These are phyloP conservation scores for Pinus albicaulis DNA, from an alignment of 75 land plant species.

Conservation along the genomic window DNA sequence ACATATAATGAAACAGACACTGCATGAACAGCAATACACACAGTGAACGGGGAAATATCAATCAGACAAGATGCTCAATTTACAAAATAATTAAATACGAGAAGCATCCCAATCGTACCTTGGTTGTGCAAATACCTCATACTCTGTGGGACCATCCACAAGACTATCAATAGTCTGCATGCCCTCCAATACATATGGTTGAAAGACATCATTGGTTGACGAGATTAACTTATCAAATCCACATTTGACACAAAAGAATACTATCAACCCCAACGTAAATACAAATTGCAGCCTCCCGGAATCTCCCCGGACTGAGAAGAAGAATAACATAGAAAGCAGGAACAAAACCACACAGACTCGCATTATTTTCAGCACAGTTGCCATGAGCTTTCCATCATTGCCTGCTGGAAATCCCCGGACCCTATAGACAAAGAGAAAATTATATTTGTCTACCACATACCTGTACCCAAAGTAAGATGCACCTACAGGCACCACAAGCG, in stretches of 20 bases:
- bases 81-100: conserved; percentile 13
- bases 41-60: no score
- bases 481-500: conserved; percentile 81
- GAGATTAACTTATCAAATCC: conserved; percentile 51
- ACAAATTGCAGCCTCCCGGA: conserved; percentile 71
- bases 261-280: conserved; percentile 54
- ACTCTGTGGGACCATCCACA: conserved; percentile 72
- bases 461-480: conserved; percentile 83
- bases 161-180: conserved; percentile 63
- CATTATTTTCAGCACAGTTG: conserved; percentile 79
- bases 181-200: conserved; percentile 52
- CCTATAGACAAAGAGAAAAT: conserved; percentile 82
- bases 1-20: no score
- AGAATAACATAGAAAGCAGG: conserved; percentile 75
- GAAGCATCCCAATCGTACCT: conserved; percentile 71
- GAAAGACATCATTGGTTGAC: conserved; percentile 46
- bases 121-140: conserved; percentile 77
- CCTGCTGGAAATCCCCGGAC: conserved; percentile 76
- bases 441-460: conserved; percentile 90
- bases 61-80: not conserved
- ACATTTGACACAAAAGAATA: conserved; percentile 44
- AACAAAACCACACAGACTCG: conserved; percentile 70
- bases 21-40: no score
- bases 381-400: conserved; percentile 89
- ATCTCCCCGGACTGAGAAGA: conserved; percentile 85